A percentile compares a stretch with the other conserved stretches of the same genome.
These are phyloP conservation scores for Cercospora sojina DNA, from an alignment of 2,329 filamentous ascomycete genomes.

Conservation along the genomic window DNA sequence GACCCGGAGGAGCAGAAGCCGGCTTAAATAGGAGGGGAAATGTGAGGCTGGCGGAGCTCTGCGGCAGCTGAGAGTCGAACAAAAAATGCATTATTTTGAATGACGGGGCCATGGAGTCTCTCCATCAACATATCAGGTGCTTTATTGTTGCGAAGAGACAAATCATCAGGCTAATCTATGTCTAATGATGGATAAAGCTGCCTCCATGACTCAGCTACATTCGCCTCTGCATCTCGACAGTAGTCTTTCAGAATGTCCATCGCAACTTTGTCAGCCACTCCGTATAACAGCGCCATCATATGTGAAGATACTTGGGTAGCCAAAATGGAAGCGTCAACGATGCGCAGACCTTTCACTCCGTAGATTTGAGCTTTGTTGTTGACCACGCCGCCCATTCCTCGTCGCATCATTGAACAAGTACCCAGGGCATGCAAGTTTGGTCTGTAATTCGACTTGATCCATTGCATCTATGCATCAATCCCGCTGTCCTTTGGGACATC, in stretches of 20 bases:
- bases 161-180: no score
- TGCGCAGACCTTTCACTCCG: background rate
- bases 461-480: background rate
- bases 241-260: background rate
- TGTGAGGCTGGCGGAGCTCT: no score
- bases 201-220: background rate
- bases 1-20: no score
- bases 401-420: background rate
- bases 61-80: no score
- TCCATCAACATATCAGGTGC: no score
- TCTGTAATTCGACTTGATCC: background rate
- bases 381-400: background rate
- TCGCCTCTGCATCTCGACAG: background rate
- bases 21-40: no score
- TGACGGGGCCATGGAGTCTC: no score
- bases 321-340: background rate
- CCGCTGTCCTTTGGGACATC: background rate
- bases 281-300: background rate
- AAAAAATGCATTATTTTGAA: no score
- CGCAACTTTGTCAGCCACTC: background rate
- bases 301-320: background rate
- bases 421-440: background rate
- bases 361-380: background rate
- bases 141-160: no score
- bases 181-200: background rate